Base-by-base conservation (phyloP, 2,329 filamentous ascomycete species). In the Coniochaeta sp. region DNA sequence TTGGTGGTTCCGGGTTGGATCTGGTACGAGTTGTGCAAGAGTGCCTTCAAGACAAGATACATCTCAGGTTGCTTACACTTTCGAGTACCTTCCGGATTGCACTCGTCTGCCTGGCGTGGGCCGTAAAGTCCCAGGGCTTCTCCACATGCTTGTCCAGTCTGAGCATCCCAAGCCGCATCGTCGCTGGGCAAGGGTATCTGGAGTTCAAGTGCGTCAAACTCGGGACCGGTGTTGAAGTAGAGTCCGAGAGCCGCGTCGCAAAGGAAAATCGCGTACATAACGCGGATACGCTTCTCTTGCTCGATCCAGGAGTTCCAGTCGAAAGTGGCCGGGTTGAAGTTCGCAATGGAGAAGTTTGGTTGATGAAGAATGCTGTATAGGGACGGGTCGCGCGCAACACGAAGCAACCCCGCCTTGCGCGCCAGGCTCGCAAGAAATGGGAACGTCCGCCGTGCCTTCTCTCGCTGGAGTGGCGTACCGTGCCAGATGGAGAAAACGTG, bases 161-260 rank as follows among this genome's bases (percentile, higher is more conserved):
- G 71, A 4, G 86, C 86, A 58, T 89, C 86, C 86, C 86, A 90
- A 2, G 83, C 81, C 14, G 83, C 83, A 65, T 90, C 87, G 58
- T 90, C 86, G 13, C 80, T 78, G 8, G 87, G 86, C 6, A 91
- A 69, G n/a, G 85, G 84, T 32, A 89, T 65, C 27, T 75, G 73
- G 49, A 89, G 74, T 57, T 89, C 85, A 30, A 82, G 73, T 8
- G 76, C 69, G 53, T 88, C 81, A 38, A 89, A 80, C 42, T 80
- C 73, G 13, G 85, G 78, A 9, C 75, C 67, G n/a, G 71, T 69
- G 63, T 90, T 89, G 74, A 89, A 90, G 63, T 84, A 90, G 18
- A 90, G 77, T 16, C 80, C 80, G 62, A 85, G 77, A 10, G 83
- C 80, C 14, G 78, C 74, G 60, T 89, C 86, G 30, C 78, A 72